Evolutionary conservation across 192 early-diverging fungal species (phyloP), one percentile per base, ranked within the genome.

Genomic region (Glomus cerebriforme): DNA sequence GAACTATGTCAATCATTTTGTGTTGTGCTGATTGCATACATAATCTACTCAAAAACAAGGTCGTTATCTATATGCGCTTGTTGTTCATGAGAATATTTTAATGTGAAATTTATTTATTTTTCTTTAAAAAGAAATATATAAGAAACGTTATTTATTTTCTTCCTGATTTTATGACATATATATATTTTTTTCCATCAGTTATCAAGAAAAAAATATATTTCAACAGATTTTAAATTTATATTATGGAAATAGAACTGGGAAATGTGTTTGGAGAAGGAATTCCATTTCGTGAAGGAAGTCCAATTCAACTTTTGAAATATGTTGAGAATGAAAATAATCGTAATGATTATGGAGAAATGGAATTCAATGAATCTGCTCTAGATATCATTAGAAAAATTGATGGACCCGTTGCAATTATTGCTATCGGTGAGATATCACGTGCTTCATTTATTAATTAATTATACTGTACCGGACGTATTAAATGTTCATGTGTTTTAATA

Each of bases 221-320:
- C n/a, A n/a, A n/a, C n/a, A n/a, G n/a, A n/a, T 39, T 39, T 39
- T 39, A 39, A 9, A 7, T 8, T 9, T 39, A 7, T 39, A 39
- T 9, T 9, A 39, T 39, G 9, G 9, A 39, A 7, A 65, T 65
- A 1, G 66, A 68, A 19, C 10, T 15, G 12, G 17, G 8, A 32
- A 73, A 73, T 49, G 15, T 3, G 7, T 73, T 73, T 49, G 72
- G 39, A 8, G 7, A 73, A 29, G 72, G 47, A 73, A 73, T 73
- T 54, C 72, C 10, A 29, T 73, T 6, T 31, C 72, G 72, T 35
- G 29, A 73, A 29, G 72, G 72, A n/a, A 73, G 9, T 15, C 45
- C 72, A 31, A 73, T 73, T 59, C 43, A 73, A 73, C 72, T 73
- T 54, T 31, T 73, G 34, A 26, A 59, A 59, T 73, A 58, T 34